Evolutionary conservation across 108 stramenopile genomes (phyloP), one percentile per base, ranked within the genome.

Genomic region (Stephanodiscus triporus): DNA sequence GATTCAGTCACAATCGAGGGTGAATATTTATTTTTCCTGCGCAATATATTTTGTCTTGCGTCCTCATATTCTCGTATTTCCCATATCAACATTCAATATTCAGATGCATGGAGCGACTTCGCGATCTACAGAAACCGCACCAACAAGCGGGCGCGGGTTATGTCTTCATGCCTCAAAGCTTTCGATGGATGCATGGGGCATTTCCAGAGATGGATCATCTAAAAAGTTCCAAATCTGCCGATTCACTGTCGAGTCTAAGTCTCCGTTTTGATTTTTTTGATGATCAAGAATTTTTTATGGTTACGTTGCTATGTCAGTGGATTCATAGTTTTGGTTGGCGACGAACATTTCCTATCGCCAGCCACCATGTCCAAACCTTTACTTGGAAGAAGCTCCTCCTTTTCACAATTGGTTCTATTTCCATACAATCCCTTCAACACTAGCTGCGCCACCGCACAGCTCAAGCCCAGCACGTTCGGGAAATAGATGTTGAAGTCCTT

Each of bases 401-500:
- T 61, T 14, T 4, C 22, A 38, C 6, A 9, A 30, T n/a, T 32
- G 27, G 56, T 30, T 13, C 30, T 4, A 16, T 32, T 57, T 27
- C 56, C 30, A 57, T 27, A 57, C 29, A 57, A 2, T n/a, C 30
- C 27, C 56, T 57, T 57, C 64, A 95, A 65, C 6, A 45, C 81
- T 16, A 95, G 60, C 56, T 95, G 94, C 27, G 81, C 75, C 45
- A 91, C 24, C 19, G 87, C 87, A 70, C 73, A 92, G 17, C 66
- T 64, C 16, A 95, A 66, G 6, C 94, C 94, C 58, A 95, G 37
- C 6, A 90, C 36, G 63, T 89, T 92, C 0, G 94, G 91, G 53
- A 91, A 75, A 65, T 87, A 91, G 14, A 95, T 85, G 56, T 90
- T 91, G 54, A 84, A 81, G 76, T 95, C 94, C 19, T 85, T 49